These are phyloP conservation scores for Podaxis sp. DNA, from an alignment of 768 basidiomycete species.

Conservation along the genomic window DNA sequence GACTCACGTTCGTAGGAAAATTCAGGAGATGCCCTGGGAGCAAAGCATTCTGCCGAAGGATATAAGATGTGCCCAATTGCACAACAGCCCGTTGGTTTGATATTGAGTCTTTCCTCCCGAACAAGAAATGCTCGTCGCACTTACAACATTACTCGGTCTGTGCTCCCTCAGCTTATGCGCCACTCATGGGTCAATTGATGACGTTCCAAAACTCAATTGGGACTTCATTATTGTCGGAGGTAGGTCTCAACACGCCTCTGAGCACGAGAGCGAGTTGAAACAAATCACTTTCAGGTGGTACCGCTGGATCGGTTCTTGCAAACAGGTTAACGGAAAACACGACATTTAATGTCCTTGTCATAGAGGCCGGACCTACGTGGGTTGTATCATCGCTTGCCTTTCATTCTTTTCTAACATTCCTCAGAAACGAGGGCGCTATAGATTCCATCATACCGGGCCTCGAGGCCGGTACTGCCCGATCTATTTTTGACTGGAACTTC, in stretches of 20 bases:
- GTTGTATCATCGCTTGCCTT: background rate
- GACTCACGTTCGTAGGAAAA: background rate
- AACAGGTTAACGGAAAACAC: conserved; percentile 25
- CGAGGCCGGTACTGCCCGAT: background rate
- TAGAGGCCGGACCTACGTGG: conserved; percentile 28
- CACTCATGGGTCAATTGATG: background rate
- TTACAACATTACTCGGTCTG: background rate
- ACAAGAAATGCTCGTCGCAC: background rate
- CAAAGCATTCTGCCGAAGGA: background rate
- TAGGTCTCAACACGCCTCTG: background rate
- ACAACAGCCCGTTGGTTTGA: background rate
- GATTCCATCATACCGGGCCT: conserved; percentile 17
- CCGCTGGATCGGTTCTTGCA: conserved; percentile 25
- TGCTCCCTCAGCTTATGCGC: background rate
- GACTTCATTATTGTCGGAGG: conserved; percentile 21
- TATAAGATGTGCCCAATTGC: background rate
- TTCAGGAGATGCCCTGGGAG: background rate
- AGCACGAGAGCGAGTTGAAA: background rate
- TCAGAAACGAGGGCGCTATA: conserved; percentile 18
- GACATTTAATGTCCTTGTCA: conserved; percentile 20
- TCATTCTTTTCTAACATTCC: background rate
- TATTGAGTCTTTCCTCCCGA: background rate
- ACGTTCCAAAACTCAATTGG: conserved; percentile 1
- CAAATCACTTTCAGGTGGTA: conserved; percentile 17
- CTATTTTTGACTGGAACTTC: conserved; percentile 26